Conservation (phyloP, 2,329 filamentous ascomycete genomes). For the Pezicula rhizophila region DNA sequence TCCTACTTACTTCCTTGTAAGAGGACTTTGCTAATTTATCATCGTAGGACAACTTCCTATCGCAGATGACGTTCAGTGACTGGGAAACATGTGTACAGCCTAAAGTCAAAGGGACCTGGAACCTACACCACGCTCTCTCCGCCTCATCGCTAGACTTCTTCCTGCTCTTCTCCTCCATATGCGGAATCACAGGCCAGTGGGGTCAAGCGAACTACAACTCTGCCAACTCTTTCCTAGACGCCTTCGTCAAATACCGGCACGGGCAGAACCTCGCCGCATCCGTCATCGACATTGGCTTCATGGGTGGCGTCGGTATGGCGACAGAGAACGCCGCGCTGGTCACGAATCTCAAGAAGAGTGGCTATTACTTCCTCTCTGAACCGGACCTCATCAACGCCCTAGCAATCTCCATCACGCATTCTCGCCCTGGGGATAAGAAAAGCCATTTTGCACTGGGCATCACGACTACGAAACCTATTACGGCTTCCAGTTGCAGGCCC, state of each 20-base stretch:
- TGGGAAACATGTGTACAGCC: slow-evolving; percentile 28
- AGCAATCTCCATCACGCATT: too few relatives aligned
- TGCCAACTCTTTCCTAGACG: slow-evolving; percentile 22
- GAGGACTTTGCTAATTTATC: slow-evolving; percentile 2
- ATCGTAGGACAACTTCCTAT: slow-evolving; percentile 25
- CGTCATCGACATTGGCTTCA: slow-evolving; percentile 5
- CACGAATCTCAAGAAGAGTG: too few relatives aligned
- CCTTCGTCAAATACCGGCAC: slow-evolving; percentile 1
- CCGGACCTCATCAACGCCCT: too few relatives aligned
- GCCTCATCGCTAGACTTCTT: slow-evolving; percentile 31
- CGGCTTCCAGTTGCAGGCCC: not conserved
- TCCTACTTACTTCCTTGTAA: too few relatives aligned
- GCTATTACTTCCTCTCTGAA: too few relatives aligned
- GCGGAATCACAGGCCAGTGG: slow-evolving; percentile 25
- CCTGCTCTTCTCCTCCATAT: slow-evolving; percentile 29
- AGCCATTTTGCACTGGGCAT: not conserved
- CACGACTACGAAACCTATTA: not conserved
- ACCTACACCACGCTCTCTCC: slow-evolving; percentile 4
- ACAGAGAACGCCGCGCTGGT: too few relatives aligned
- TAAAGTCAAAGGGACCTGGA: slow-evolving; percentile 20
- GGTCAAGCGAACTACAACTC: slow-evolving; percentile 20
- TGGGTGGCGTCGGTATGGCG: slow-evolving; percentile 2
- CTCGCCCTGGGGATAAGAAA: not conserved
- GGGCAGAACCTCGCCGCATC: not conserved
- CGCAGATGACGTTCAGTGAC: slow-evolving; percentile 30